Evolutionary conservation across 140 eudicot genomes (phyloP), one percentile per base, ranked within the genome.

Genomic region (Erigeron philadelphicus): DNA sequence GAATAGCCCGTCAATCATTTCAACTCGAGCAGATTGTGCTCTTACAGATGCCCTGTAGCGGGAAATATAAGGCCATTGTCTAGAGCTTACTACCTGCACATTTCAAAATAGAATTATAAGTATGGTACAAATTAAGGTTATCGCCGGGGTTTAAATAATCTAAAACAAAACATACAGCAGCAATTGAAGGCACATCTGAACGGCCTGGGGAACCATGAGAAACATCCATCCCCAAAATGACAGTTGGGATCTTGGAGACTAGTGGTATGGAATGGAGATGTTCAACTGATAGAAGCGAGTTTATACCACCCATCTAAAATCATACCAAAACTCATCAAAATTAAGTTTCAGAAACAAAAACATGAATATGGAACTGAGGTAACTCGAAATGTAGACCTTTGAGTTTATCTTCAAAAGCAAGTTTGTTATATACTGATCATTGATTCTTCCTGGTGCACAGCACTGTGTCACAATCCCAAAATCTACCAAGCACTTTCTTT

Each of bases 141-240:
- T 11, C 4, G 9, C 3, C 40, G 7, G 5, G 1, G 10, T 15
- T 11, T 11, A 10, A 50, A 42, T 47, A 52, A 57, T 44, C 4
- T 11, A 56, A 17, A 38, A 47, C 7, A 25, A 3, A 45, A 23
- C 49, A 0, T 66, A 74, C 79, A 56, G 90, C 87, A 49, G 94
- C 96, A 61, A 88, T 80, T 0, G 94, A 88, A 11, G 96, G 88
- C 38, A 81, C 81, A 55, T 88, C 93, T 15, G 90, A 63, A 7
- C 79, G 93, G 6, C 87, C 85, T 21, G 84, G 81, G 1, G 87
- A 74, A n/a, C 86, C 81, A 25, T 80, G 88, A 9, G 87, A 79
- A 0, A 81, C 87, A 62, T 79, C 82, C 87, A 84, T 79, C 16
- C 87, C 95, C 9, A 87, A 17, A 12, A 87, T 87, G 2, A 87